Base-by-base conservation (phyloP, 768 basidiomycete genomes). In the Leucosporidium creatinivorum region DNA sequence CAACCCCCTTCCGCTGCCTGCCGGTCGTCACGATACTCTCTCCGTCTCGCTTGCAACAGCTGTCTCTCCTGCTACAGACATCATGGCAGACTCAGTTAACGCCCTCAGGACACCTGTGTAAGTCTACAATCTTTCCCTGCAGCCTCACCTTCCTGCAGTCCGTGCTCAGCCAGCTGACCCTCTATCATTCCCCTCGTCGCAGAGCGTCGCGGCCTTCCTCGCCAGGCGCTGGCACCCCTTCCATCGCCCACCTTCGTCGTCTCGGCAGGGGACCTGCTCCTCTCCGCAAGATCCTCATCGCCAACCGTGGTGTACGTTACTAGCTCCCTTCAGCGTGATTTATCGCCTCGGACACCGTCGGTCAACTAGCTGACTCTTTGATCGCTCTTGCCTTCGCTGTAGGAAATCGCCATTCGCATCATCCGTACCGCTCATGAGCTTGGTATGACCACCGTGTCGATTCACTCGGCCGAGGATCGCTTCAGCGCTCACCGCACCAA, bases 391-490 rank as follows among this genome's bases (percentile, higher is more conserved):
- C 30, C 55, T 28, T 61, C 50, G 39, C 28, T 28, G 26, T 49
- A 76, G 70, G 92, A 99, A 88, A 99, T 99, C 79, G 96, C 96
- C 33, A 92, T 99, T 75, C 89, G 96, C 76, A 93, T 99, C 51
- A 98, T 99, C 84, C 63, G 74, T n/a, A 75, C 75, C 0, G 90
- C 96, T 59, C 96, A 99, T 81, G 96, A 99, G 77, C 84, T 99
- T 68, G 96, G 93, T 15, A 96, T 98, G 93, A 91, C 93, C 79
- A 96, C 93, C 58, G 96, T 98, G 64, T 96, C 96, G 48, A 97
- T 99, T 81, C 98, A 91, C 81, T 98, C 94, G 15, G 89, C 83
- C 77, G 96, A 99, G 81, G 96, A 99, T 81, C 85, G 96, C 68
- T 84, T 97, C 81, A 89, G 88, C 49, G 94, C 96, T 49, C 96